A percentile compares a stretch with the other conserved stretches of the same genome.
Conservation (phyloP, 2,329 filamentous ascomycete genomes). For the Cytospora mali region DNA sequence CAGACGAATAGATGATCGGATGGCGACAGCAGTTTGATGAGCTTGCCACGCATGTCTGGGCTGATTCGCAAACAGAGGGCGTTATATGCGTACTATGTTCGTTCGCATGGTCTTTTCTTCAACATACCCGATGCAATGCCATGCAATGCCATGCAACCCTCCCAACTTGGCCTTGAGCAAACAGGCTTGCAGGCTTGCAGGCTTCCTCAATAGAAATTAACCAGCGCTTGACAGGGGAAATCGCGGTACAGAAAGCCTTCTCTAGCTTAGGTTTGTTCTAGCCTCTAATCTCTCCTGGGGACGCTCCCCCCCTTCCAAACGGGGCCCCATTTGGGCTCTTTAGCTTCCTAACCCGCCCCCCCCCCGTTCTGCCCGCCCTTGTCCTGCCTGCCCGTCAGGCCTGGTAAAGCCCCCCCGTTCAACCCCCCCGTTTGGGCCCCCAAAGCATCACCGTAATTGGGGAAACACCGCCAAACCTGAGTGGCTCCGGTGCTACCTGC, state of each 20-base stretch:
- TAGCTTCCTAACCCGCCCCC: too few relatives aligned
- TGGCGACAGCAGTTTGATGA: neutral
- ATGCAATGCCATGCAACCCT: neutral
- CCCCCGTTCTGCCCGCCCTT: too few relatives aligned
- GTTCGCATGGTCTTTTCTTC: neutral
- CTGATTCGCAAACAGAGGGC: neutral
- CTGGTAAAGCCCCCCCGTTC: too few relatives aligned
- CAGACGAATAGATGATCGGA: neutral
- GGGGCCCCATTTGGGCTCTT: too few relatives aligned
- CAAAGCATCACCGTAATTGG: neutral
- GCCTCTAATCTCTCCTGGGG: neutral
- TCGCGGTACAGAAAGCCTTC: neutral
- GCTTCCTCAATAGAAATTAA: neutral
- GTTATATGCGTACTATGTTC: neutral
- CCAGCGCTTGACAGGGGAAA: conserved; percentile 2
- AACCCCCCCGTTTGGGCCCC: neutral
- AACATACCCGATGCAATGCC: neutral
- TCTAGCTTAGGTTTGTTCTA: neutral
- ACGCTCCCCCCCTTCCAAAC: neutral
- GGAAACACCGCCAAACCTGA: neutral
- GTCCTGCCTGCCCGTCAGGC: too few relatives aligned
- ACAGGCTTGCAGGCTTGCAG: neutral
- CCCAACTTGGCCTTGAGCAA: neutral
- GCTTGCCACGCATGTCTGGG: neutral
- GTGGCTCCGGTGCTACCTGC: conserved; percentile 1